Evolutionary conservation across 306 rosid species (phyloP).

Genomic region (Cyclanthera cordifolia): DNA sequence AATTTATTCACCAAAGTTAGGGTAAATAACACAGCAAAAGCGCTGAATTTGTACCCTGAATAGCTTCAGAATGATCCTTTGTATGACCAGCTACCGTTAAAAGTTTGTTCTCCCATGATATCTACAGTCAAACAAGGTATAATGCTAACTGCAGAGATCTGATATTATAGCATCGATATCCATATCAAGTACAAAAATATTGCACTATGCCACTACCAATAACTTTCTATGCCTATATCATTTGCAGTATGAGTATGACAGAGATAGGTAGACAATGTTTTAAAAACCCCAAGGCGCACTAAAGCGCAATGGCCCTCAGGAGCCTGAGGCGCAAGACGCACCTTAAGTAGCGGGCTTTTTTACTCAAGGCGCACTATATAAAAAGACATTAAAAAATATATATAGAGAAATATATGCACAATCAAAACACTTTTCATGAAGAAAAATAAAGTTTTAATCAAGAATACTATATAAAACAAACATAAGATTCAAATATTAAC

Average conservation of each 20-base stretch:
- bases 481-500: no score
- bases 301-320: no score
- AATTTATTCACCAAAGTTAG: neutral
- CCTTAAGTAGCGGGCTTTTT: no score
- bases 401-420: no score
- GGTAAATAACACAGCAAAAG: neutral
- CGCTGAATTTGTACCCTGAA: constrained; percentile 43
- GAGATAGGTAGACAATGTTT: no score
- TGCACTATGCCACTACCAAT: neutral
- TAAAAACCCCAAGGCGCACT: no score
- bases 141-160: neutral
- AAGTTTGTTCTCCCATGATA: constrained; percentile 77
- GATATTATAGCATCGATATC: neutral
- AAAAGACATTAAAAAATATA: no score
- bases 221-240: neutral
- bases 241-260: constrained; percentile 2
- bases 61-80: constrained; percentile 65
- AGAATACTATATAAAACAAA: no score
- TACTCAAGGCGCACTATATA: no score
- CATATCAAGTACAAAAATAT: neutral
- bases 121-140: constrained; percentile 30
- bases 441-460: no score
- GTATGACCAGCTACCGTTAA: constrained; percentile 76
- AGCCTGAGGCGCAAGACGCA: no score
- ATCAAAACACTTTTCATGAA: no score